Evolutionary conservation across 768 basidiomycete species (phyloP), one percentile per base, ranked within the genome.

Genomic region (Lepiota venenata): DNA sequence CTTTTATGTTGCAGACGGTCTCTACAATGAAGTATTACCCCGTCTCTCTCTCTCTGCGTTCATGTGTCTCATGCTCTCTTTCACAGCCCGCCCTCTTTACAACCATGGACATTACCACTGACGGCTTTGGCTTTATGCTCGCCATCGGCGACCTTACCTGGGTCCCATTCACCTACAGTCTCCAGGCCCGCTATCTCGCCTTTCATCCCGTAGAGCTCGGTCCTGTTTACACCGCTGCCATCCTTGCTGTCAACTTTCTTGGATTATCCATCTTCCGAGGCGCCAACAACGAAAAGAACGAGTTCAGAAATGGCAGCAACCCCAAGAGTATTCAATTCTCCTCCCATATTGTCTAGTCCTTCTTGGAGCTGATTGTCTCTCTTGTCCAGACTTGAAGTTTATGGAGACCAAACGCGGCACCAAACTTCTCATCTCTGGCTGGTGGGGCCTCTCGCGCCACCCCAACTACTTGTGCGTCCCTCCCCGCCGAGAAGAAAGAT

Each of bases 111-210:
- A 95, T 99, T 65, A 95, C 88, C 2, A 91, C 90, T 10, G 97
- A 99, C 62, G 97, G 97, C 10, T 98, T 98, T 63, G 97, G 97
- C 6, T 98, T 94, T 79, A 99, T 99, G 97, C 87, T 99, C 25
- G 72, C 93, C 4, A 81, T 96, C 44, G 96, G 97, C 39, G 93
- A 98, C 64, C 81, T 98, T 25, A 71, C 85, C 16, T 98, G 92
- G 89, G 91, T 99, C 10, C 96, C 96, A 10, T 96, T 98, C 71
- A 86, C 84, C 14, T 99, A 98, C 72, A 85, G 85, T 27, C 83
- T 98, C 12, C 95, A 98, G 72, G 91, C 95, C 1, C 88, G 94
- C 47, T 99, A 91, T 71, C 85, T 99, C 57, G 96, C 87, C n/a
- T 95, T 93, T 75, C 80, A 81, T 52, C 94, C 83, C 14, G 75